These are phyloP conservation scores for Colletotrichum simmondsii DNA, from an alignment of 2,329 filamentous ascomycete species.

Conservation along the genomic window DNA sequence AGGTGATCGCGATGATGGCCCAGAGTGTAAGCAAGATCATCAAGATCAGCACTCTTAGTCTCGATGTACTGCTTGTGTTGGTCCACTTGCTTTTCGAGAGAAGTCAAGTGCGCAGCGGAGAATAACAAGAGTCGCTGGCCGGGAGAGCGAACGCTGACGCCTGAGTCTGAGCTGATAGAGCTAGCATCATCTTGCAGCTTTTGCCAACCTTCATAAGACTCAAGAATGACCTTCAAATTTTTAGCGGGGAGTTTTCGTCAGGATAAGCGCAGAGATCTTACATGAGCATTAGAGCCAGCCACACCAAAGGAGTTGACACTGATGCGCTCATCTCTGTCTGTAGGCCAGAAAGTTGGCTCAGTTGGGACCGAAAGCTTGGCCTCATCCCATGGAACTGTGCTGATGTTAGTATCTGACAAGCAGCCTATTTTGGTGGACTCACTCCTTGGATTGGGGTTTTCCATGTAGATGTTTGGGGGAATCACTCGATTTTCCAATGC, in stretches of 20 bases:
- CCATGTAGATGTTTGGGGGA: slow-evolving; percentile 34
- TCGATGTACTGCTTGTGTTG: slow-evolving; percentile 37
- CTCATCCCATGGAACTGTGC: slow-evolving; percentile 28
- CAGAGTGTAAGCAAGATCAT: slow-evolving; percentile 45
- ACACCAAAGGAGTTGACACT: slow-evolving; percentile 51
- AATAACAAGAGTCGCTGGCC: slow-evolving; percentile 22
- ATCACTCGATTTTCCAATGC: slow-evolving; percentile 33
- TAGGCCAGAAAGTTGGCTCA: slow-evolving; percentile 40
- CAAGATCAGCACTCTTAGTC: slow-evolving; percentile 25
- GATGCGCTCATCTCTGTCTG: slow-evolving; percentile 39
- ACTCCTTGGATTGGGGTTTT: slow-evolving; percentile 33
- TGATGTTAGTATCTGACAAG: neutral
- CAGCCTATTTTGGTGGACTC: neutral
- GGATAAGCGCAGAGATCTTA: neutral
- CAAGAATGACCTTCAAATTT: slow-evolving; percentile 14
- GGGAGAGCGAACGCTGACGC: slow-evolving; percentile 1
- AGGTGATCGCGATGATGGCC: slow-evolving; percentile 42
- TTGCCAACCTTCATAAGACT: slow-evolving; percentile 21
- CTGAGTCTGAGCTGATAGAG: slow-evolving; percentile 23
- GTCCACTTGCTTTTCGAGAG: slow-evolving; percentile 19
- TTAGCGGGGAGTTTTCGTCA: too few species aligned
- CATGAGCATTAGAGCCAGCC: slow-evolving; percentile 39
- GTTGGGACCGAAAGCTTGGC: slow-evolving; percentile 40
- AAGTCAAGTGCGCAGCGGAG: slow-evolving; percentile 7
- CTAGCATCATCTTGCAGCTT: slow-evolving; percentile 19